Percentiles rank a stretch among this genome's conserved stretches.
These are phyloP conservation scores for Infundibulicybe gibba DNA, from an alignment of 768 basidiomycete species.

Conservation along the genomic window DNA sequence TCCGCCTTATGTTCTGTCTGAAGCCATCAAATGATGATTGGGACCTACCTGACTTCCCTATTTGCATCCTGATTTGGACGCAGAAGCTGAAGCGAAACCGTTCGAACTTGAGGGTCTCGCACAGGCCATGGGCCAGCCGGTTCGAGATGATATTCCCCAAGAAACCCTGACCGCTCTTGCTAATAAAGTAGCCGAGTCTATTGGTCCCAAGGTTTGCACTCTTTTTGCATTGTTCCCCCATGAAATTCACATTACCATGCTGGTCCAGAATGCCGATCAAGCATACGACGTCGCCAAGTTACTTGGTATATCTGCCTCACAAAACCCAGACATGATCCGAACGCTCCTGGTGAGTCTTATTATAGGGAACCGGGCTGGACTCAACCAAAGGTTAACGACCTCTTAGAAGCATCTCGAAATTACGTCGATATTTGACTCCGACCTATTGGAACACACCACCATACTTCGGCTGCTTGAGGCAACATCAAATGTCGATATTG, in stretches of 20 bases:
- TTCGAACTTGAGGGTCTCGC: slow-evolving; percentile 59
- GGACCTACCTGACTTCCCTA: slow-evolving; percentile 75
- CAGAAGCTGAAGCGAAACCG: slow-evolving; percentile 34
- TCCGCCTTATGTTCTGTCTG: slow-evolving; percentile 75
- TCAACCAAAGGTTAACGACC: no score
- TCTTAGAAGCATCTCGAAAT: slow-evolving; percentile 58
- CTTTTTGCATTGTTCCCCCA: not conserved
- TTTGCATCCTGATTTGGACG: slow-evolving; percentile 58
- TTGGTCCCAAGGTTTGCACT: slow-evolving; percentile 54
- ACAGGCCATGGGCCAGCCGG: slow-evolving; percentile 49
- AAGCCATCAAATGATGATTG: slow-evolving; percentile 80
- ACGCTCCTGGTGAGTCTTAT: slow-evolving; percentile 32
- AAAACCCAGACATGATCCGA: slow-evolving; percentile 56
- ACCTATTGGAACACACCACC: slow-evolving; percentile 51
- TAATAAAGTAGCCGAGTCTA: slow-evolving; percentile 46
- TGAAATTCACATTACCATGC: slow-evolving; percentile 1
- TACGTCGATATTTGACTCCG: slow-evolving; percentile 47
- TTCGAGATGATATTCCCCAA: slow-evolving; percentile 50
- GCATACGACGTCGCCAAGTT: slow-evolving; percentile 60
- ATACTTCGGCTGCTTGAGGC: slow-evolving; percentile 60
- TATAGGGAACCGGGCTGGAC: not conserved
- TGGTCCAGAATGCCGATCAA: slow-evolving; percentile 45
- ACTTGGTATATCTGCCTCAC: slow-evolving; percentile 62
- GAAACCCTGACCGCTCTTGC: slow-evolving; percentile 55
- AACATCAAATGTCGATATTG: slow-evolving; percentile 60